Evolutionary conservation across 2,329 filamentous ascomycete genomes (phyloP).

Genomic region (Fusarium tjaetaba): DNA sequence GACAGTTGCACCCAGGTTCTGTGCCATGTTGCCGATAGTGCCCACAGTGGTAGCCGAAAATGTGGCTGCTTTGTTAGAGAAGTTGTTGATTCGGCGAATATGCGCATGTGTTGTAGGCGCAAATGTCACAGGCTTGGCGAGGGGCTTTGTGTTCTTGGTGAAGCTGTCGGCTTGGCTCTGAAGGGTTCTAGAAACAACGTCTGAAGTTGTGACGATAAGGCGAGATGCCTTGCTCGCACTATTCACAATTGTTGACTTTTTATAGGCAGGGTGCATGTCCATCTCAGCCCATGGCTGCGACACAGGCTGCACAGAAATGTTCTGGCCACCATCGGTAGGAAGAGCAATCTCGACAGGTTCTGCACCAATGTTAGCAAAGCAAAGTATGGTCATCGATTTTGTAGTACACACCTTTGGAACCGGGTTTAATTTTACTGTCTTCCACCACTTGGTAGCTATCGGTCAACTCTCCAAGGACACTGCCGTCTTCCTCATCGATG

Average conservation of each 20-base stretch:
- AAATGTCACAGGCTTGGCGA: slow-evolving; percentile 85
- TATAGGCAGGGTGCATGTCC: slow-evolving; percentile 89
- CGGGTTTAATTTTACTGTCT: slow-evolving; percentile 77
- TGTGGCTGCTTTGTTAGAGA: slow-evolving; percentile 81
- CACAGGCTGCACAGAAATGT: slow-evolving; percentile 73
- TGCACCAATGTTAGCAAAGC: slow-evolving; percentile 19
- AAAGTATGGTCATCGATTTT: neutral
- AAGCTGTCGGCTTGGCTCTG: slow-evolving; percentile 82
- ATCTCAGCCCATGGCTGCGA: slow-evolving; percentile 78
- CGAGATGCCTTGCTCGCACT: slow-evolving; percentile 89
- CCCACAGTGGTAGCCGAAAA: slow-evolving; percentile 89
- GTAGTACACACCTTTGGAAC: slow-evolving; percentile 81
- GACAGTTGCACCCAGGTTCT: slow-evolving; percentile 84
- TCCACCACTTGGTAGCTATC: slow-evolving; percentile 85
- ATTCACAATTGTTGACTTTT: slow-evolving; percentile 85
- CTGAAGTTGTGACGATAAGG: slow-evolving; percentile 88
- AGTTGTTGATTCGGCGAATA: slow-evolving; percentile 88
- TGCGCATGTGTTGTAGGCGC: slow-evolving; percentile 83
- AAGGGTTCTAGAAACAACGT: slow-evolving; percentile 80
- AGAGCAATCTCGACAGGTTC: slow-evolving; percentile 85
- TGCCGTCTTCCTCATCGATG: slow-evolving; percentile 94
- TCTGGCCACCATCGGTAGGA: slow-evolving; percentile 71
- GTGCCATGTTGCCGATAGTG: slow-evolving; percentile 82
- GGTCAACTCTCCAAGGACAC: slow-evolving; percentile 89
- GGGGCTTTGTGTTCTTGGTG: slow-evolving; percentile 81